Percentiles rank a stretch among this genome's conserved stretches.
Conservation (phyloP, 2,329 filamentous ascomycete genomes). For the Exophiala bonariae region DNA sequence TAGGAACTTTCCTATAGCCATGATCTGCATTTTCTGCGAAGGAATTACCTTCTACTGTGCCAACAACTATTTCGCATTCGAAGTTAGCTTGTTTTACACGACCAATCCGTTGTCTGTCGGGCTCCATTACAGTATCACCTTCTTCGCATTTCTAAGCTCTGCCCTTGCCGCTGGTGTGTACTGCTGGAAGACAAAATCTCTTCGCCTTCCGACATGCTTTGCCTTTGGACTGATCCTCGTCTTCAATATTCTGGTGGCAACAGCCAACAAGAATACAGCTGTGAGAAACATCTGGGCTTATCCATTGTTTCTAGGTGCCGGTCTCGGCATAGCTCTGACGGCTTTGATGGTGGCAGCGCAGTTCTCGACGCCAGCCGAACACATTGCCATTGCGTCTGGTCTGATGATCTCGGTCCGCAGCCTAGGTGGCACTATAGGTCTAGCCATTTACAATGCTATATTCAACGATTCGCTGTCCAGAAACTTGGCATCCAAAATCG, state of each 20-base stretch:
- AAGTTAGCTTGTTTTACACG: conserved; percentile 9
- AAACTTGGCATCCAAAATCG: conserved; percentile 1
- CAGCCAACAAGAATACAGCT: neutral
- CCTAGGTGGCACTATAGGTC: conserved; percentile 1
- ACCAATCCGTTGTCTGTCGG: neutral
- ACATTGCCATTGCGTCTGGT: conserved; percentile 6
- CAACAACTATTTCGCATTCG: conserved; percentile 31
- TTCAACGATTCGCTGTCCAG: conserved; percentile 1
- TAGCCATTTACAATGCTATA: conserved; percentile 2
- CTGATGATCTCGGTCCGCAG: neutral
- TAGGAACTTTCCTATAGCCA: conserved; percentile 59
- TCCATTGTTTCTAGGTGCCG: neutral
- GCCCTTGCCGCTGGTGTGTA: neutral
- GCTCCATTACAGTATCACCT: conserved; percentile 36
- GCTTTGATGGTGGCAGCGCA: neutral
- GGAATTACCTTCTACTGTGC: conserved; percentile 64
- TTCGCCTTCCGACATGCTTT: neutral
- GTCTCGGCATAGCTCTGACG: neutral
- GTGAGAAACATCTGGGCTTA: conserved; percentile 6
- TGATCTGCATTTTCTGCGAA: conserved; percentile 58
- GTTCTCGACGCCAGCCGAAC: conserved; percentile 1
- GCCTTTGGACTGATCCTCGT: neutral
- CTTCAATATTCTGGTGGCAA: neutral
- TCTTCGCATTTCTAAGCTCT: neutral
- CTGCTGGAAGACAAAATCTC: conserved; percentile 2